Evolutionary conservation across 2,329 filamentous ascomycete species (phyloP).

Genomic region (Alternaria sp.): DNA sequence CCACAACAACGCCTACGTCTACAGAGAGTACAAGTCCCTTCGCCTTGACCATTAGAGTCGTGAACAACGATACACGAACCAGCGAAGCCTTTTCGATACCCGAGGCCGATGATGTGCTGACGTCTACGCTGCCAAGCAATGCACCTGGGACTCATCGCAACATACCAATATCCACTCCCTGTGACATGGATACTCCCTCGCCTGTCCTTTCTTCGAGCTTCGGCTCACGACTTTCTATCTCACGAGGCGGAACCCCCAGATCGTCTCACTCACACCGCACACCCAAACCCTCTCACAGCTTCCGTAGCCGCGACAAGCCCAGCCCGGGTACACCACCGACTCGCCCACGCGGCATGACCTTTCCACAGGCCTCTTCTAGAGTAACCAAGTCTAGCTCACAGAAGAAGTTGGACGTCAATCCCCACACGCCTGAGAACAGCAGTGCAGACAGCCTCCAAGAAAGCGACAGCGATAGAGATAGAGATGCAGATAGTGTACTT

Average conservation of each 20-base stretch:
- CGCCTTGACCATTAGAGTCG: slow-evolving; percentile 22
- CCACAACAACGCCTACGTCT: slow-evolving; percentile 2
- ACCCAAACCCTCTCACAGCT: slow-evolving; percentile 12
- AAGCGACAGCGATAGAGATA: slow-evolving; percentile 14
- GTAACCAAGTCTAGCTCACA: slow-evolving; percentile 3
- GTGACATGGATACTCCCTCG: neutral
- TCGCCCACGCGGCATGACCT: slow-evolving; percentile 33
- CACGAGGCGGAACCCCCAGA: slow-evolving; percentile 1
- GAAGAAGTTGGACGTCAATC: neutral
- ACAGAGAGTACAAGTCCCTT: neutral
- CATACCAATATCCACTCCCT: slow-evolving; percentile 4
- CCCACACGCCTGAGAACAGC: slow-evolving; percentile 2
- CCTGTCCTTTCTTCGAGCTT: neutral
- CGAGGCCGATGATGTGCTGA: neutral
- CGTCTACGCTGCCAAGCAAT: neutral
- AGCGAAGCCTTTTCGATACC: slow-evolving; percentile 3
- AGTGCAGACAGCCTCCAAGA: neutral
- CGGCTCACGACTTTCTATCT: slow-evolving; percentile 1
- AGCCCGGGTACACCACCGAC: slow-evolving; percentile 27
- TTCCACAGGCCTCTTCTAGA: slow-evolving; percentile 8
- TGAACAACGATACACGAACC: slow-evolving; percentile 8
- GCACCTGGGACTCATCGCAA: neutral
- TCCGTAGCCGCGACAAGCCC: slow-evolving; percentile 20
- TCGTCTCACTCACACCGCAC: neutral
- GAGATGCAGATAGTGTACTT: slow-evolving; percentile 30